Base-by-base conservation (phyloP, 1,284 basidiomycete genomes). In the Phlebopus sp. region DNA sequence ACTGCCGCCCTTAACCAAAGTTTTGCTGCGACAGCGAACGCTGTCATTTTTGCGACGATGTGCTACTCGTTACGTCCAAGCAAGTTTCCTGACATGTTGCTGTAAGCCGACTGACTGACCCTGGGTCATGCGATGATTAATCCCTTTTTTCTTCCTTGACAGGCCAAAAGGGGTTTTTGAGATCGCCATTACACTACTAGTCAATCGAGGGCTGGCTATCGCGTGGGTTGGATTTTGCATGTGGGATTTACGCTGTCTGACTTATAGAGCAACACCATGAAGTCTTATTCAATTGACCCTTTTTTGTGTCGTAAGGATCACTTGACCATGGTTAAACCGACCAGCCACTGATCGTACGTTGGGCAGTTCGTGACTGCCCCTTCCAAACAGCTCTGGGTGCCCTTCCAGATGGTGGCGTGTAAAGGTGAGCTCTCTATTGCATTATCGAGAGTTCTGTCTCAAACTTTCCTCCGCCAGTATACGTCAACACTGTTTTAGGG, bases 321-420 rank as follows among this genome's bases (percentile, higher is more conserved):
- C n/a, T 37, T 37, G n/a, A 7, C 18, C 37, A 1, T 5, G n/a
- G 21, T 15, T 2, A 5, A 14, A n/a, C 5, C 27, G 14, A 19
- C 29, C 3, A 5, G n/a, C 8, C 10, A 13, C 25, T 41, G 13
- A 30, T 38, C 18, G 23, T 19, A 23, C 32, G n/a, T 17, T 23
- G 18, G 39, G 27, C 29, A 71, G 70, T 68, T 72, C 46, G 27
- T 69, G 19, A 53, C 56, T 5, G 51, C 58, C n/a, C 69, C 71
- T 0, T 54, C 55, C 9, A 58, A 53, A 32, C 66, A 55, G 39
- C 57, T 55, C 35, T 72, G 70, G 72, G 53, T 73, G 34, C 57
- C 67, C 13, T 49, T 72, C 15, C 65, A 71, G 47, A 71, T 72
- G 63, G 42, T 69, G 11, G 47, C 60, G 5, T 51, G 57, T 52